phyloP scores from a whole-genome alignment of 306 rosid genomes.

The Vachellia collinsii region DNA sequence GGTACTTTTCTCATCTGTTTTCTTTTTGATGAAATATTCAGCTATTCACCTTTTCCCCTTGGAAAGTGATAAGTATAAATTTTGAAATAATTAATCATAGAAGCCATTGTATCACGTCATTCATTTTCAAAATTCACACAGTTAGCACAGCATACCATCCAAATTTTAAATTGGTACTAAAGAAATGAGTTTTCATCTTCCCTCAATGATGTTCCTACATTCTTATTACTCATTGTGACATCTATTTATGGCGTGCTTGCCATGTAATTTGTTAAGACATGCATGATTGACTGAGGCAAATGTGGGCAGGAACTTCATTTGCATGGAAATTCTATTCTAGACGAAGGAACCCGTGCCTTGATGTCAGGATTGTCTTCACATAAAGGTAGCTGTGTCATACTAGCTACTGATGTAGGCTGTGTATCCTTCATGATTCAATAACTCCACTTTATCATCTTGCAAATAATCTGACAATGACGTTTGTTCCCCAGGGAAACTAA shows the following conservation, averaged over 20 bases:
- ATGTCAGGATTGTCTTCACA: slow-evolving; percentile 69
- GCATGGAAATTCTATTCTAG: slow-evolving; percentile 96
- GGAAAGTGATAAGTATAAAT: slow-evolving; percentile 13
- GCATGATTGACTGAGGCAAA: slow-evolving; percentile 33
- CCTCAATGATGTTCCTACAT: slow-evolving; percentile 9
- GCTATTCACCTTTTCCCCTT: neutral
- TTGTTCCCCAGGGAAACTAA: slow-evolving; percentile 70
- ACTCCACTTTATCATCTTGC: slow-evolving; percentile 23
- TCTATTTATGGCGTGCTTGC: slow-evolving; percentile 28
- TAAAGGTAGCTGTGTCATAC: slow-evolving; percentile 62
- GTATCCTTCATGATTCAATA: slow-evolving; percentile 17
- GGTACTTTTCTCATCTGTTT: slow-evolving; percentile 58
- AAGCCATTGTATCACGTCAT: slow-evolving; percentile 18
- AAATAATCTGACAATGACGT: slow-evolving; percentile 41
- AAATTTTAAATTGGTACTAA: slow-evolving; percentile 12
- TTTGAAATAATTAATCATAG: slow-evolving; percentile 26
- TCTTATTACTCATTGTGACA: slow-evolving; percentile 17
- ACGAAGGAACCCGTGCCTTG: slow-evolving; percentile 88
- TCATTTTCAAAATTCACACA: slow-evolving; percentile 17
- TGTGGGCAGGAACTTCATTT: slow-evolving; percentile 82
- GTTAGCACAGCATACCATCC: slow-evolving; percentile 14
- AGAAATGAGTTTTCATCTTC: slow-evolving; percentile 26
- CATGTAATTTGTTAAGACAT: slow-evolving; percentile 28
- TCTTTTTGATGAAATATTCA: slow-evolving; percentile 37
- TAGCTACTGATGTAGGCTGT: slow-evolving; percentile 28